Conservation (phyloP, 306 rosid species). For the Trifolium dubium region DNA sequence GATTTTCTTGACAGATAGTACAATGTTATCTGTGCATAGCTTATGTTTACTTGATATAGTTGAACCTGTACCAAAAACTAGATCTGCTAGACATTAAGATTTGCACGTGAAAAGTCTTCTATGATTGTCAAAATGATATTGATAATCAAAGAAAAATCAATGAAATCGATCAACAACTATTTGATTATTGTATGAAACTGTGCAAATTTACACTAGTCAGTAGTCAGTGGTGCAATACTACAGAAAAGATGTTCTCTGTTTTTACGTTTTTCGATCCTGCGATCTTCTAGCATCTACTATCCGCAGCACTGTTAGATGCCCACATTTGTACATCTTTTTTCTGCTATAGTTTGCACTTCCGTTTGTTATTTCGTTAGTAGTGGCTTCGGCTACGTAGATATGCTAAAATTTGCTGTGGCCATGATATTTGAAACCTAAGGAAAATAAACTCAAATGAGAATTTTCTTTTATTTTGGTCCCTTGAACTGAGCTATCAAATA, state of each 20-base stretch:
- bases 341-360: neutral
- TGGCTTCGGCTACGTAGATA: neutral
- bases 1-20: conserved; percentile 12
- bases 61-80: neutral
- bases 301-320: conserved; percentile 2
- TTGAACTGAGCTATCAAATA: neutral
- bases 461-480: neutral
- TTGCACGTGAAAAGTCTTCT: conserved; percentile 20
- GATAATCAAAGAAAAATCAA: conserved; percentile 8
- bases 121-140: conserved; percentile 27
- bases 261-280: neutral
- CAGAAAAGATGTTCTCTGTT: conserved; percentile 1
- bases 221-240: neutral
- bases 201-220: no score
- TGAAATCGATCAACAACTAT: neutral
- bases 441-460: neutral
- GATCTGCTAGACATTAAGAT: neutral
- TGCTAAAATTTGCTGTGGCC: neutral
- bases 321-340: neutral
- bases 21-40: conserved; percentile 1
- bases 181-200: conserved; percentile 4
- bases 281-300: neutral
- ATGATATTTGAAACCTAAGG: neutral
- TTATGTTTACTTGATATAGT: conserved; percentile 17
- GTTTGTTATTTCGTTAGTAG: neutral